Evolutionary conservation across 345 rosid genomes (phyloP).

Genomic region (Crucihimalaya himalaica): DNA sequence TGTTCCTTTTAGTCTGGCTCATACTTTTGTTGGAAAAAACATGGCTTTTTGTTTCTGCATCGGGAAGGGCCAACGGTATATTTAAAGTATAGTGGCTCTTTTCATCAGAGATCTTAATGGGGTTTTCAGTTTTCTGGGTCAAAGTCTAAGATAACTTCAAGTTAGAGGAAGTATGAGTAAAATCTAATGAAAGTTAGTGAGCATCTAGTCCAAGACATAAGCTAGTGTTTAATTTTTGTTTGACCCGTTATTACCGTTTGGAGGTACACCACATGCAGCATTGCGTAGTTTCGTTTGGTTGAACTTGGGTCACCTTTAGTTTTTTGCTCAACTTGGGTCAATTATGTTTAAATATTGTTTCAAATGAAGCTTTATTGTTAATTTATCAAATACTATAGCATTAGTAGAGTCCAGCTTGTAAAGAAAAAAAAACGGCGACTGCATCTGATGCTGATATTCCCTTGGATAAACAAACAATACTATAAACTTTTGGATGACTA

Average conservation of each 20-base stretch:
- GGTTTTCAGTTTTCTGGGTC: conserved; percentile 11
- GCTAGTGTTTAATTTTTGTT: conserved; percentile 10
- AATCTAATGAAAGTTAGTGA: not conserved
- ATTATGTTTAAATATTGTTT: not conserved
- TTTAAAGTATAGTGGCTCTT: not conserved
- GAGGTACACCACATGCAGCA: conserved; percentile 13
- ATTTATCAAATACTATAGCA: not conserved
- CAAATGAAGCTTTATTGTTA: conserved; percentile 9
- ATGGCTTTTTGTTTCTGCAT: not conserved
- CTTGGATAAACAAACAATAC: conserved; percentile 26
- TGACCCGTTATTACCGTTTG: conserved; percentile 34
- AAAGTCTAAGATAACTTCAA: conserved; percentile 12
- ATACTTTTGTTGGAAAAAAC: not conserved
- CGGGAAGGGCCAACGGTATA: not conserved
- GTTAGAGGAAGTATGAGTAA: conserved; percentile 1
- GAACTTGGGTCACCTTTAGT: not conserved
- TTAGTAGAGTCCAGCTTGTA: conserved; percentile 19
- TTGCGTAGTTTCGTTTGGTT: conserved; percentile 23
- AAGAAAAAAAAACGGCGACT: not conserved
- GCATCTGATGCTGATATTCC: not conserved
- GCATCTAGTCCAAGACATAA: not conserved
- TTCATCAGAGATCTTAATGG: not conserved
- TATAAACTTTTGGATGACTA: conserved; percentile 1
- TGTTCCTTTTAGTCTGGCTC: not conserved
- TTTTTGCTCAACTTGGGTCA: not conserved